Percentiles rank a stretch among this genome's conserved stretches.
Conservation (phyloP, 2,329 filamentous ascomycete genomes). For the Pseudocercospora pini-densiflorae region DNA sequence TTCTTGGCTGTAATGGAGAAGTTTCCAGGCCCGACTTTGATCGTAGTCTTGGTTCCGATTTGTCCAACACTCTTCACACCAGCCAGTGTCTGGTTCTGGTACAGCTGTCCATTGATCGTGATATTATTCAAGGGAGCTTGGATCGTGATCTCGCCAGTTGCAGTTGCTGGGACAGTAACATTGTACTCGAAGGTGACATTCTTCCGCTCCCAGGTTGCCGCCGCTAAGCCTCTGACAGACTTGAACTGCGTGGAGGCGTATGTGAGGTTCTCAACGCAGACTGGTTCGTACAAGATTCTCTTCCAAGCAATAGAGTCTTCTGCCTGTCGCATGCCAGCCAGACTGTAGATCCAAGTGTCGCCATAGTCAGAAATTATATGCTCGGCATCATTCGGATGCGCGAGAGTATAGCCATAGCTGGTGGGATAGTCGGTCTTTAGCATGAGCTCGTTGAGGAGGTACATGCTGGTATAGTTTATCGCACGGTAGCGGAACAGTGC, state of each 20-base stretch:
- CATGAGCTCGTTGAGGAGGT: background rate
- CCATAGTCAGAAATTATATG: background rate
- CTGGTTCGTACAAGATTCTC: background rate
- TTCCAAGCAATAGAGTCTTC: background rate
- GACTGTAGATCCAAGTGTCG: background rate
- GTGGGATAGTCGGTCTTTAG: background rate
- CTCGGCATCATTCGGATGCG: background rate
- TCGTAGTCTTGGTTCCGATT: background rate
- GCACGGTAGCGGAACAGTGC: background rate
- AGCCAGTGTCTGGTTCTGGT: background rate
- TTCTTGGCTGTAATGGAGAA: background rate
- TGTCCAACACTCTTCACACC: background rate
- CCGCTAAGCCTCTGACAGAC: background rate
- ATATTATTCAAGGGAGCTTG: background rate
- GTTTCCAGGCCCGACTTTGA: background rate
- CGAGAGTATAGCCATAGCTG: background rate
- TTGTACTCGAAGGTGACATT: background rate
- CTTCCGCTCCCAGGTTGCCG: background rate
- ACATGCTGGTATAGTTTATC: background rate
- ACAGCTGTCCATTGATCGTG: background rate
- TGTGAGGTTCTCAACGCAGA: background rate
- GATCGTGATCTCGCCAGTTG: background rate
- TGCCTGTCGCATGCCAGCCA: background rate
- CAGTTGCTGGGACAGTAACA: background rate
- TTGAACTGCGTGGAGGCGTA: background rate